Percentiles rank a stretch among this genome's conserved stretches.
These are phyloP conservation scores for Podospora conica DNA, from an alignment of 495 filamentous ascomycete genomes.

Conservation along the genomic window DNA sequence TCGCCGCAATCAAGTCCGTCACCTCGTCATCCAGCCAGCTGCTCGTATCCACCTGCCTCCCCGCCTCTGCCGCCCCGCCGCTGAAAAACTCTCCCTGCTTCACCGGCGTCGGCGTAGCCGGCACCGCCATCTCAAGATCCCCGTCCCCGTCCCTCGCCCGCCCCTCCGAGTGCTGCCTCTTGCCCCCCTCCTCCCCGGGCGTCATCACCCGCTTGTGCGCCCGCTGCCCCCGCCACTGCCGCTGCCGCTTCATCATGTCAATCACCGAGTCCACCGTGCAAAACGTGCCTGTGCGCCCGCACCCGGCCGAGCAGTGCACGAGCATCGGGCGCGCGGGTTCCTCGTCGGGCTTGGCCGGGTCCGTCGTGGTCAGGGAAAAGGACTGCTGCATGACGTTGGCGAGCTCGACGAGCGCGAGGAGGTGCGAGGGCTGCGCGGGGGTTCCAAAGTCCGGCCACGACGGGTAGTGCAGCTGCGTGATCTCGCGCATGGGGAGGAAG, in stretches of 20 bases:
- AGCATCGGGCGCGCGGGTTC: slow-evolving; percentile 65
- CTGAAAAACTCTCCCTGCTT: background rate
- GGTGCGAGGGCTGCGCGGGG: slow-evolving; percentile 78
- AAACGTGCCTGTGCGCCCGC: slow-evolving; percentile 91
- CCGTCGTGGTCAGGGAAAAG: slow-evolving; percentile 42
- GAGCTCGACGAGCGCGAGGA: slow-evolving; percentile 81
- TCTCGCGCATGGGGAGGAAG: slow-evolving; percentile 82
- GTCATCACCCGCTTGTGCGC: slow-evolving; percentile 25
- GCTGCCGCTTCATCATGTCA: slow-evolving; percentile 83
- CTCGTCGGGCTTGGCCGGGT: slow-evolving; percentile 48
- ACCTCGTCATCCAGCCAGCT: slow-evolving; percentile 46
- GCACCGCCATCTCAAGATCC: slow-evolving; percentile 15
- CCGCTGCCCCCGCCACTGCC: slow-evolving; percentile 30
- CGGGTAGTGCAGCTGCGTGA: slow-evolving; percentile 91
- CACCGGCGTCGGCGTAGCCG: background rate
- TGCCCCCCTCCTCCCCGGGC: slow-evolving; percentile 30
- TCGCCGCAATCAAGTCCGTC: slow-evolving; percentile 73
- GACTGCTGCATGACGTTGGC: slow-evolving; percentile 58
- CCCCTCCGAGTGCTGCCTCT: slow-evolving; percentile 5
- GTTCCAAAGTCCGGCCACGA: slow-evolving; percentile 96
- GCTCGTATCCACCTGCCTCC: slow-evolving; percentile 25
- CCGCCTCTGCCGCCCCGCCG: background rate
- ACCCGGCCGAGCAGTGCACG: slow-evolving; percentile 94
- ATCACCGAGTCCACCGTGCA: slow-evolving; percentile 94
- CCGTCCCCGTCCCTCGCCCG: slow-evolving; percentile 42